These are phyloP conservation scores for Fusarium albidum DNA, from an alignment of 2,329 filamentous ascomycete species.

Conservation along the genomic window DNA sequence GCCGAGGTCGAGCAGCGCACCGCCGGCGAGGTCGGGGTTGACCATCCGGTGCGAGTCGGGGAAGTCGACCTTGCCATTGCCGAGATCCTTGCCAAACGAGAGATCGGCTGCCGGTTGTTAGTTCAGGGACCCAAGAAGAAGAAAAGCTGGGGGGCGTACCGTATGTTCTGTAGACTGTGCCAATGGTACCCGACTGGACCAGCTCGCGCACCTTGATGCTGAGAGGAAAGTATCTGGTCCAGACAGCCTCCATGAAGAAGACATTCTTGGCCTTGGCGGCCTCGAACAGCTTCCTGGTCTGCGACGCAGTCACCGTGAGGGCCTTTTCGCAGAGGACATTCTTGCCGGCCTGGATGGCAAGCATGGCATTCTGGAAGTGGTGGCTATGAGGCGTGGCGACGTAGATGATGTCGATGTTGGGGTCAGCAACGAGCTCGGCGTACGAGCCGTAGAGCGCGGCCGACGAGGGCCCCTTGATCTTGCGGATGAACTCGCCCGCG, in stretches of 20 bases:
- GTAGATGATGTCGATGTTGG: slow-evolving; percentile 85
- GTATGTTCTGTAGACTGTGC: slow-evolving; percentile 67
- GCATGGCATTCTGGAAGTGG: slow-evolving; percentile 89
- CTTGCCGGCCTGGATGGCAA: slow-evolving; percentile 85
- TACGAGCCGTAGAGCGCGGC: slow-evolving; percentile 83
- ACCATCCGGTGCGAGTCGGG: slow-evolving; percentile 77
- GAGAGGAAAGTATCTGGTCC: slow-evolving; percentile 89
- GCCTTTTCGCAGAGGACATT: slow-evolving; percentile 92
- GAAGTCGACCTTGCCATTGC: slow-evolving; percentile 65
- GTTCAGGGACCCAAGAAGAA: no score
- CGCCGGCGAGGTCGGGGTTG: slow-evolving; percentile 83
- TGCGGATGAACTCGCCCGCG: slow-evolving; percentile 76
- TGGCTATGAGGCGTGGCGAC: slow-evolving; percentile 91
- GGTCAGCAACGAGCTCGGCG: slow-evolving; percentile 79
- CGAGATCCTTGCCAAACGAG: slow-evolving; percentile 66
- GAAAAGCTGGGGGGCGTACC: slow-evolving; percentile 48
- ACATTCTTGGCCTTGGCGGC: slow-evolving; percentile 76
- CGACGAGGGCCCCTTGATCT: slow-evolving; percentile 71
- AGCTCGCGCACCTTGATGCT: slow-evolving; percentile 78
- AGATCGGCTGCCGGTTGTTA: slow-evolving; percentile 57
- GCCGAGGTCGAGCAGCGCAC: slow-evolving; percentile 83
- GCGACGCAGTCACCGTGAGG: slow-evolving; percentile 83
- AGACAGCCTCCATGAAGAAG: slow-evolving; percentile 87
- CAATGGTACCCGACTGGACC: slow-evolving; percentile 62
- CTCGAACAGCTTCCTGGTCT: slow-evolving; percentile 75